Conservation (phyloP, 139 green algal species). For the Chlorella sorokiniana region DNA sequence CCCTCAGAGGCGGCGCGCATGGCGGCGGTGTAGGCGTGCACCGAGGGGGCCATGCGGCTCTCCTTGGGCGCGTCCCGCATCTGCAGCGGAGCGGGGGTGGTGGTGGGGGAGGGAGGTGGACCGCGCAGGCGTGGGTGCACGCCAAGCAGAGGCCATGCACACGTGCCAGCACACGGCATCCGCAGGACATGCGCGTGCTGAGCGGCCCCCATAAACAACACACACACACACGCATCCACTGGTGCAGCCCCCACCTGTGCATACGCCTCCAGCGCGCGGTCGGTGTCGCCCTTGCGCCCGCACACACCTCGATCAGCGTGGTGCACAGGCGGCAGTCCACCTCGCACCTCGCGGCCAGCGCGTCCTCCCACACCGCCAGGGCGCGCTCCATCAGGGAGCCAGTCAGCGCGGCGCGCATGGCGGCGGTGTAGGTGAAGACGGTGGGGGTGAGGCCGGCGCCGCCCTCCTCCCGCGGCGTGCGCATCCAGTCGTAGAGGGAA, state of each 20-base stretch:
- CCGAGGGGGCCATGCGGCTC: constrained; percentile 67
- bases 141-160: neutral
- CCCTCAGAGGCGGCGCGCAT: constrained; percentile 86
- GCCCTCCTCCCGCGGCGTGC: constrained; percentile 43
- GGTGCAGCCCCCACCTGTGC: neutral
- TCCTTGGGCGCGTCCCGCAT: constrained; percentile 59
- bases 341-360: constrained; percentile 49
- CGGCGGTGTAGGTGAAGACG: constrained; percentile 88
- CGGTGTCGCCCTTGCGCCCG: constrained; percentile 65
- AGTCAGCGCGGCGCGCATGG: constrained; percentile 81
- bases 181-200: neutral
- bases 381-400: constrained; percentile 68
- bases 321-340: constrained; percentile 83
- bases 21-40: constrained; percentile 86
- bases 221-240: neutral
- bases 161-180: no score
- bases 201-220: no score
- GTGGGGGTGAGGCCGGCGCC: constrained; percentile 72
- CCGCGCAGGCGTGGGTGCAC: neutral
- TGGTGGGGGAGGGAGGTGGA: neutral
- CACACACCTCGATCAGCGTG: constrained; percentile 83
- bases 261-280: constrained; percentile 78
- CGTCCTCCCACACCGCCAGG: constrained; percentile 68
- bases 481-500: constrained; percentile 89
- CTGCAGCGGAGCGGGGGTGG: neutral